Conservation (phyloP, 805 yeast species). For the Ogataea paradorogensis region DNA sequence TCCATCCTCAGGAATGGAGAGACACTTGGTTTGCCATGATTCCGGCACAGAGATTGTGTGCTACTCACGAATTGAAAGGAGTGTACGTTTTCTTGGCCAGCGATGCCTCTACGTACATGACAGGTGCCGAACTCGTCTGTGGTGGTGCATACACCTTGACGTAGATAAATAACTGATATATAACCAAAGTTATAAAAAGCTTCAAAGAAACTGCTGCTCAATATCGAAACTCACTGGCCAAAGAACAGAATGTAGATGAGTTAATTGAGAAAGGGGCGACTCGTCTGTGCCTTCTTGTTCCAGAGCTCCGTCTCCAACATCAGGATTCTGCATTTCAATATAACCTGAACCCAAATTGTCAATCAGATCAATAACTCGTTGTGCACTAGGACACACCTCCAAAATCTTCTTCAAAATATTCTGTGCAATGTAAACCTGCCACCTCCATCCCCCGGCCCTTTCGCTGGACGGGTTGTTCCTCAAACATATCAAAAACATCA, state of each 20-base stretch:
- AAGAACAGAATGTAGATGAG: constrained; percentile 14
- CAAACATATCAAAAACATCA: constrained; percentile 17
- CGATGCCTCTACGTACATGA: constrained; percentile 45
- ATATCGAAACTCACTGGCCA: constrained; percentile 19
- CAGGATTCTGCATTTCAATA: background rate
- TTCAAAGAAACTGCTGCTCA: constrained; percentile 10
- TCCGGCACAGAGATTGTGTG: constrained; percentile 46
- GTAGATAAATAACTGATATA: background rate
- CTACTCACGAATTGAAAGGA: constrained; percentile 45
- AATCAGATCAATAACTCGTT: constrained; percentile 11
- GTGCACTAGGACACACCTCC: constrained; percentile 14
- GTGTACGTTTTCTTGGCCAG: constrained; percentile 51
- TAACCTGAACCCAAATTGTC: constrained; percentile 11
- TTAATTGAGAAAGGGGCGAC: constrained; percentile 14
- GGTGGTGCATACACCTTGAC: constrained; percentile 43
- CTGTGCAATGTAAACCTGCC: constrained; percentile 8
- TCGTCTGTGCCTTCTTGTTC: constrained; percentile 10
- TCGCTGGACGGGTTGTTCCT: constrained; percentile 10
- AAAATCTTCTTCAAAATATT: constrained; percentile 7
- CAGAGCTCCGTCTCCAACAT: background rate
- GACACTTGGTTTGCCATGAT: constrained; percentile 26
- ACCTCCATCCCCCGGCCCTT: constrained; percentile 8
- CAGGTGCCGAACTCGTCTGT: constrained; percentile 44
- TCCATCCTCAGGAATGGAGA: constrained; percentile 24
- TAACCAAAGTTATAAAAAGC: background rate